phyloP scores from a whole-genome alignment of 495 filamentous ascomycete genomes.

The Hypoxylon fuscum region DNA sequence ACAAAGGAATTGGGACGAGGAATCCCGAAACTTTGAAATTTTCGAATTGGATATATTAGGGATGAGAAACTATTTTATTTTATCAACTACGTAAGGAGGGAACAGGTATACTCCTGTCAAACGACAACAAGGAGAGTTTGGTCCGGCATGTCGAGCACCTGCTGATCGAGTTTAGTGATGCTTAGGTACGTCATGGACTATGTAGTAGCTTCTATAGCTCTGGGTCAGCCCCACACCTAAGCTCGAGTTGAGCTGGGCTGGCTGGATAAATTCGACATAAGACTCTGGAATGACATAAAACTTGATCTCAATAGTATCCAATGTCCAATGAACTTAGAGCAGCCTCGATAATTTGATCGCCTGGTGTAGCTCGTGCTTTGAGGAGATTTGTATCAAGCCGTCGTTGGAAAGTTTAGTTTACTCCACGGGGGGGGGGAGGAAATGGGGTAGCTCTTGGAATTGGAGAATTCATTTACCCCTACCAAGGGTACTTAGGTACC shows the following conservation, averaged over 20 bases:
- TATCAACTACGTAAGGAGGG: not conserved
- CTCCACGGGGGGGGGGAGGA: not conserved
- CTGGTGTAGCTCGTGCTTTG: not conserved
- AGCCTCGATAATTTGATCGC: not conserved
- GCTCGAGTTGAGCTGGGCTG: not conserved
- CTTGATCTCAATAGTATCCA: not conserved
- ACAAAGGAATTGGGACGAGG: not conserved
- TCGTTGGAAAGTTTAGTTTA: not conserved
- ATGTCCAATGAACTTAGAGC: not conserved
- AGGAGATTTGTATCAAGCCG: not conserved
- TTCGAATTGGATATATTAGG: not conserved
- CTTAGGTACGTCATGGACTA: slow-evolving; percentile 30
- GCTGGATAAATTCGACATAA: not conserved
- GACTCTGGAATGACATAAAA: not conserved
- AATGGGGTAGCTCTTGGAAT: too few species aligned
- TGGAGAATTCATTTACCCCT: too few species aligned
- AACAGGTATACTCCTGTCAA: not conserved
- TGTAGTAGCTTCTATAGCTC: slow-evolving; percentile 14
- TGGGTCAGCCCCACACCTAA: slow-evolving; percentile 5
- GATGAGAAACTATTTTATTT: not conserved
- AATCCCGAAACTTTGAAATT: not conserved
- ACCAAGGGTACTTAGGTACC: too few species aligned
- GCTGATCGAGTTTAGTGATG: slow-evolving; percentile 11
- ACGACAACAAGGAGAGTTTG: slow-evolving; percentile 5
- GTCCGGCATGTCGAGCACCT: slow-evolving; percentile 7